Evolutionary conservation across 2,329 filamentous ascomycete species (phyloP), one percentile per base, ranked within the genome.

Genomic region (Macroventuria anomochaeta): DNA sequence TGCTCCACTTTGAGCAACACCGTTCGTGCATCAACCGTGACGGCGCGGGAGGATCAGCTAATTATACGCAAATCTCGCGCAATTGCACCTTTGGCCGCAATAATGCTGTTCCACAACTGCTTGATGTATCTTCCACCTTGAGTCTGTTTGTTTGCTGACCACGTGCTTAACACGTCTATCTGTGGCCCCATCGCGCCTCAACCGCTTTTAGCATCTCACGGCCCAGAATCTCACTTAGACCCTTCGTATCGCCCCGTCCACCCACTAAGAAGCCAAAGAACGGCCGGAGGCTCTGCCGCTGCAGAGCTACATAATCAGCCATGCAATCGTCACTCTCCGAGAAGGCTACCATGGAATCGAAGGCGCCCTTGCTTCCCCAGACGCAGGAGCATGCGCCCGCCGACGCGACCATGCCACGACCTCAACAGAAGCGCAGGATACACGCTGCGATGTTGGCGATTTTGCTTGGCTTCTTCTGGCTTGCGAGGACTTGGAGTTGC

Each of bases 381-480:
- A 41, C 49, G 28, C 54, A 59, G 34, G 43, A 58, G 18, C 48
- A 46, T 36, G 48, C 43, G 37, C 40, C 53, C 26, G 40, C 39
- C 25, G 46, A 59, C 33, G 39, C 61, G 34, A 58, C 46, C 7
- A 65, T 68, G 63, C 61, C 41, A 3, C 63, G 55, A 23, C 50
- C 57, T 17, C 34, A 58, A 12, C 46, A 57, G n/a, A 64, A 56
- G 33, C 63, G 61, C 46, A 65, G 62, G 31, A 65, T 71, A 43
- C 67, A 69, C 46, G 58, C 61, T 36, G 59, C 68, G 11, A 64
- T 64, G 8, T 28, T 69, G 17, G 58, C 60, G n/a, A 33, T 70
- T 13, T 10, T 75, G 3, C 26, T 74, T 31, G 66, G 63, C 12
- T 41, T 75, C 11, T 75, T 74, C 50, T 70, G 64, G 65, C 55